A percentile compares a stretch with the other conserved stretches of the same genome.
phyloP scores from a whole-genome alignment of 176 grass and related monocot species.

The Coix lacrymajobi region DNA sequence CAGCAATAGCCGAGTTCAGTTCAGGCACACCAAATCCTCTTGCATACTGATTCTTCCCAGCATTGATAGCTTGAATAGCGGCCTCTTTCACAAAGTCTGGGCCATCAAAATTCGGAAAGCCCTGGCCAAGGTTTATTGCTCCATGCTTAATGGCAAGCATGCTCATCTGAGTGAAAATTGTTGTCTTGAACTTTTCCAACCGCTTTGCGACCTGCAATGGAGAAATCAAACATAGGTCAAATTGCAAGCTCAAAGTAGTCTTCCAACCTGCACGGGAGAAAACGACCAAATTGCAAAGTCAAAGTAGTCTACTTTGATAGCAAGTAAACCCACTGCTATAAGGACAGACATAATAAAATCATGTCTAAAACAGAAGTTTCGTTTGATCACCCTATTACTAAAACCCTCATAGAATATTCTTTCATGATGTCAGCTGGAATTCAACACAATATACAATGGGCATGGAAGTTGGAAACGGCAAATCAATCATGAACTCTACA shows the following conservation, averaged over 20 bases:
- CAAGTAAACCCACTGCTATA: background rate
- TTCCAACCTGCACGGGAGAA: slow-evolving; percentile 45
- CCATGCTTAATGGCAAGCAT: slow-evolving; percentile 90
- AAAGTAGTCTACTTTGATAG: background rate
- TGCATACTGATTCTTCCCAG: slow-evolving; percentile 93
- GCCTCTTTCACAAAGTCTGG: slow-evolving; percentile 90
- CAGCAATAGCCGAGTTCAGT: slow-evolving; percentile 63
- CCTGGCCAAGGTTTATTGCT: slow-evolving; percentile 96
- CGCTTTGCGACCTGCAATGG: slow-evolving; percentile 74
- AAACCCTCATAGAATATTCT: background rate
- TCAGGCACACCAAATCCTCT: slow-evolving; percentile 84
- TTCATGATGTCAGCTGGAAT: background rate
- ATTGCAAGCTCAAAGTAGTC: background rate
- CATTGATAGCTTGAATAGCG: slow-evolving; percentile 83
- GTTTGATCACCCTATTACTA: background rate
- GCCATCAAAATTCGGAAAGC: slow-evolving; percentile 97
- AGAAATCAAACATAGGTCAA: background rate
- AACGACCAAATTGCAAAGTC: background rate
- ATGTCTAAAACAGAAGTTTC: background rate
- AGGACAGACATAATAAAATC: background rate
- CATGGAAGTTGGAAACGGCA: background rate
- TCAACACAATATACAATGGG: background rate
- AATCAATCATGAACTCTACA: background rate
- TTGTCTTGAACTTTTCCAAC: slow-evolving; percentile 94
- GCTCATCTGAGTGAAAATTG: slow-evolving; percentile 99